phyloP scores from a whole-genome alignment of 2,329 filamentous ascomycete genomes.

The Talaromyces marneffei region DNA sequence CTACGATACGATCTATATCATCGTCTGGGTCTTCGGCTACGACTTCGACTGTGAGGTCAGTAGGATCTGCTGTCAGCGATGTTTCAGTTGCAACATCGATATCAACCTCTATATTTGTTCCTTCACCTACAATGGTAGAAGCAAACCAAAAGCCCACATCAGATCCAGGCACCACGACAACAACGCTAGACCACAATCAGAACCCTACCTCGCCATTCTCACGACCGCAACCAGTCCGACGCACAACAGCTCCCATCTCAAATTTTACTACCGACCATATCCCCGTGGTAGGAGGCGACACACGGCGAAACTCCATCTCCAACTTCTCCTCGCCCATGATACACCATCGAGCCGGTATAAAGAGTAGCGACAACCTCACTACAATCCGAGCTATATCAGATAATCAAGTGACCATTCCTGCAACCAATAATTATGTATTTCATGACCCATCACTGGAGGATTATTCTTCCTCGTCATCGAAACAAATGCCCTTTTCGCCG shows the following conservation, averaged over 20 bases:
- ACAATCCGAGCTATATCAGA: neutral
- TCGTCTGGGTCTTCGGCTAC: conserved; percentile 9
- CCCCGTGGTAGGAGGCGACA: neutral
- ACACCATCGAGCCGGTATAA: neutral
- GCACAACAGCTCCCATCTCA: neutral
- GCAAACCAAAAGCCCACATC: neutral
- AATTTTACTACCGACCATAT: neutral
- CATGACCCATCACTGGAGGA: neutral
- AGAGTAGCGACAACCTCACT: neutral
- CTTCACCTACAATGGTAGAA: neutral
- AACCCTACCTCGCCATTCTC: neutral
- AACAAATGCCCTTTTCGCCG: conserved; percentile 3
- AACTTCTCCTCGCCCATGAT: neutral
- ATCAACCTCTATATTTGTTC: neutral
- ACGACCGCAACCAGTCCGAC: neutral
- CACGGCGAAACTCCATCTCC: neutral
- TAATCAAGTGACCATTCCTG: neutral
- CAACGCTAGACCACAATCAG: neutral
- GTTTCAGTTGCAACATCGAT: neutral
- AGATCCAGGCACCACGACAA: neutral
- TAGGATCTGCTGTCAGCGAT: neutral
- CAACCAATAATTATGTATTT: neutral
- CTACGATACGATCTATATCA: neutral
- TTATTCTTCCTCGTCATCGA: neutral
- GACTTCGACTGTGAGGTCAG: conserved; percentile 8